phyloP scores from a whole-genome alignment of 2,329 filamentous ascomycete species.

The Epichloe sibirici region DNA sequence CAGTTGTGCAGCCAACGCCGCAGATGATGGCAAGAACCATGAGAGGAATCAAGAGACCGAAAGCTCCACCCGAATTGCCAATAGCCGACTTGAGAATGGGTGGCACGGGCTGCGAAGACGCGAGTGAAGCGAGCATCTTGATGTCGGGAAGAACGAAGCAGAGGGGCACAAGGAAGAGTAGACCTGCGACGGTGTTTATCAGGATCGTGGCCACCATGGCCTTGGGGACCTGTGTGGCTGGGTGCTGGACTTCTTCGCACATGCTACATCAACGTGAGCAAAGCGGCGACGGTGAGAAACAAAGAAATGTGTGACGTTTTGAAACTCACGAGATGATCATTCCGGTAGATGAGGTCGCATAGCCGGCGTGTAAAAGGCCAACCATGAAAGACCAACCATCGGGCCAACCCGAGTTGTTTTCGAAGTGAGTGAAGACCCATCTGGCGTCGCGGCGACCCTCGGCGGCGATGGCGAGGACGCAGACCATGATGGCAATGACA shows the following conservation, averaged over 20 bases:
- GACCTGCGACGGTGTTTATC: conserved; percentile 53
- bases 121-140: conserved; percentile 36
- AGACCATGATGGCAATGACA: conserved; percentile 51
- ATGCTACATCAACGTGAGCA: conserved; percentile 32
- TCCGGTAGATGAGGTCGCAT: conserved; percentile 63
- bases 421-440: conserved; percentile 58
- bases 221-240: conserved; percentile 56
- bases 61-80: conserved; percentile 47
- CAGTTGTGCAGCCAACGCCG: conserved; percentile 57
- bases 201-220: conserved; percentile 58
- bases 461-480: conserved; percentile 53
- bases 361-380: conserved; percentile 59
- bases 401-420: conserved; percentile 55
- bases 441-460: conserved; percentile 49
- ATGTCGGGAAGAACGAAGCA: conserved; percentile 58
- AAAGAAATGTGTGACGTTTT: not conserved
- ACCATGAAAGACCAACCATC: conserved; percentile 63
- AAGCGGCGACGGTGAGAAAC: not conserved
- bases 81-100: conserved; percentile 51
- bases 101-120: conserved; percentile 50
- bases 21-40: conserved; percentile 55
- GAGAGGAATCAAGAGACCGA: conserved; percentile 50
- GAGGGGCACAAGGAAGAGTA: conserved; percentile 57
- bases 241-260: conserved; percentile 60
- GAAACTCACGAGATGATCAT: conserved; percentile 62